Evolutionary conservation across 345 rosid genomes (phyloP).

Genomic region (Populus tremula): DNA sequence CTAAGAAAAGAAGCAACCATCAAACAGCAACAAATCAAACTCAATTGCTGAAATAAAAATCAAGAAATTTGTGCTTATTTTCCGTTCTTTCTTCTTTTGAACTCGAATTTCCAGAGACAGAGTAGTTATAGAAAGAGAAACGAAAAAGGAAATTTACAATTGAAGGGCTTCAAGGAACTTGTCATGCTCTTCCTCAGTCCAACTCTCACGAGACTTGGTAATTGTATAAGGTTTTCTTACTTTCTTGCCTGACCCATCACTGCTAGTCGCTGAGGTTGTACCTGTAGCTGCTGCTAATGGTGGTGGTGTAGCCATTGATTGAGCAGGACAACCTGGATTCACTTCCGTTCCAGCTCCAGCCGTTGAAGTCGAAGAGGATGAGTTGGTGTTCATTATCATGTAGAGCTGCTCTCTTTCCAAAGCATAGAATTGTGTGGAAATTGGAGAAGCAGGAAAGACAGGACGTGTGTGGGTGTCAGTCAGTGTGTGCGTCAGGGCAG

Average conservation of each 20-base stretch:
- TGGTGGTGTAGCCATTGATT: constrained; percentile 25
- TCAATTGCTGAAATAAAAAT: too few species aligned
- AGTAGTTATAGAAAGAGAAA: neutral
- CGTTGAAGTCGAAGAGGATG: constrained; percentile 18
- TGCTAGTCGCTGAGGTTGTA: neutral
- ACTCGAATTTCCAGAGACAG: neutral
- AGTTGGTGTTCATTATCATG: constrained; percentile 32
- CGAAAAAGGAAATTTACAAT: constrained; percentile 37
- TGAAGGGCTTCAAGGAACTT: constrained; percentile 98
- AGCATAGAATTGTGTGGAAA: neutral
- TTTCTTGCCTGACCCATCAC: constrained; percentile 57
- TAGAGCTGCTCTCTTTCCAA: neutral
- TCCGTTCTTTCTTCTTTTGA: too few species aligned
- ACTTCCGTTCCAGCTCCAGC: too few species aligned
- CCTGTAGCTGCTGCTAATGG: constrained; percentile 23
- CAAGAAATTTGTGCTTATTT: too few species aligned
- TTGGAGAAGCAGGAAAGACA: constrained; percentile 2
- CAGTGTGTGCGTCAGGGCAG: neutral
- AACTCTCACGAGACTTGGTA: constrained; percentile 96
- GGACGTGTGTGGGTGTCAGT: neutral
- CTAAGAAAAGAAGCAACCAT: neutral
- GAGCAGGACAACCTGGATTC: too few species aligned
- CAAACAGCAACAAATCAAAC: neutral
- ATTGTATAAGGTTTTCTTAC: constrained; percentile 95
- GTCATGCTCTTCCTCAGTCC: constrained; percentile 98